phyloP scores from a whole-genome alignment of 192 early-diverging fungal genomes.

The Martensiomyces pterosporus region DNA sequence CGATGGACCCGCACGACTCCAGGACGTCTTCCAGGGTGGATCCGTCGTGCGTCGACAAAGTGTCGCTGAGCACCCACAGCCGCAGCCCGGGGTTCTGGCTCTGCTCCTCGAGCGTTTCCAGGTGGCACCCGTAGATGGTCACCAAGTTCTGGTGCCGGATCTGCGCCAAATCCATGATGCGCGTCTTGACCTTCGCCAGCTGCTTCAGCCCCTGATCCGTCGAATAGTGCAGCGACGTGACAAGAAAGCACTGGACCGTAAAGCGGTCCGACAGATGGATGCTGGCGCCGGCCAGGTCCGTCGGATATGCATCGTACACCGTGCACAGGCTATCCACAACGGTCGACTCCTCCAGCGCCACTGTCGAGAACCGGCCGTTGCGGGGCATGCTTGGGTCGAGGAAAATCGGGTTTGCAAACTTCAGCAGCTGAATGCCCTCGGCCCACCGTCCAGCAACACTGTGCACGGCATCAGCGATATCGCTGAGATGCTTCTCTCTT shows the following conservation, averaged over 20 bases:
- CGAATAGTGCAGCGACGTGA: conserved; percentile 28
- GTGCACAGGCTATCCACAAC: conserved; percentile 26
- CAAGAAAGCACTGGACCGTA: conserved; percentile 37
- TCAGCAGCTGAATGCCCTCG: conserved; percentile 38
- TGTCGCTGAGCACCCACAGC: conserved; percentile 35
- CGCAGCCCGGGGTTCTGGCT: conserved; percentile 19
- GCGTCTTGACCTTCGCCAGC: conserved; percentile 54
- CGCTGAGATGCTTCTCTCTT: conserved; percentile 19
- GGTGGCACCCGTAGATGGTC: conserved; percentile 54
- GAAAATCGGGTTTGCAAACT: conserved; percentile 14
- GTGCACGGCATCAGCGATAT: conserved; percentile 35
- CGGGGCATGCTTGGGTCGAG: conserved; percentile 16
- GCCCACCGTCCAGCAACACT: conserved; percentile 40
- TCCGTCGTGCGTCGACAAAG: conserved; percentile 24
- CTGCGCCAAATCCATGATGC: conserved; percentile 26
- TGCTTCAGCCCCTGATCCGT: conserved; percentile 44
- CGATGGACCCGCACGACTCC: conserved; percentile 59
- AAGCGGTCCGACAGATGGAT: conserved; percentile 35
- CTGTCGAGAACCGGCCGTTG: conserved; percentile 28
- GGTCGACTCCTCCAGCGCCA: conserved; percentile 40
- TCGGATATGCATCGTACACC: conserved; percentile 45
- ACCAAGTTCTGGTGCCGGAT: conserved; percentile 59
- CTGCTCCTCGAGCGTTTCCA: conserved; percentile 37
- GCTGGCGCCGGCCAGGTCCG: conserved; percentile 32
- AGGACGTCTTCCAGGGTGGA: conserved; percentile 61